phyloP scores from a whole-genome alignment of 1,284 basidiomycete genomes.

The Irpex sp. region DNA sequence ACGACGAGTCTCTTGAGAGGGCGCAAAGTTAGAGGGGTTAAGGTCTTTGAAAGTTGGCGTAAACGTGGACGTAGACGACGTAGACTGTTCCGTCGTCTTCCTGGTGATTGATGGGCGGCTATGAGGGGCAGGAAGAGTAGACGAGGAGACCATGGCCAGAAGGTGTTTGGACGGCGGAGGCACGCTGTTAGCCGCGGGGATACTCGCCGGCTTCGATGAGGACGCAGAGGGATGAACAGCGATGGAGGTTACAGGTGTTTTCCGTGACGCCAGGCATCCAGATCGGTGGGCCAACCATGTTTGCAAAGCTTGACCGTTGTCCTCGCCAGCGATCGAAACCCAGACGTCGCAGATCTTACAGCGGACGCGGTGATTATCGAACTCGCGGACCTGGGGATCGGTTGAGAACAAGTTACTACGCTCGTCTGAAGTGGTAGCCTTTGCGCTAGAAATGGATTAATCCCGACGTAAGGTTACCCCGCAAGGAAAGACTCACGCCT shows the following conservation, averaged over 20 bases:
- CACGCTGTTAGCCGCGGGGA: slow-evolving; percentile 25
- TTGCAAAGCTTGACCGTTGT: slow-evolving; percentile 24
- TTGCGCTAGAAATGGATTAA: slow-evolving; percentile 1
- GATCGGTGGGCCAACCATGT: slow-evolving; percentile 31
- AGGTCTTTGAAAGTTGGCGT: slow-evolving; percentile 46
- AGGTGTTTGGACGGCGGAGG: slow-evolving; percentile 33
- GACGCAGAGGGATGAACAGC: slow-evolving; percentile 12
- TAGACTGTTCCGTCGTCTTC: slow-evolving; percentile 13
- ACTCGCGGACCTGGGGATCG: slow-evolving; percentile 65
- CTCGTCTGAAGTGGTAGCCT: slow-evolving; percentile 35
- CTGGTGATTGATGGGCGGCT: slow-evolving; percentile 7
- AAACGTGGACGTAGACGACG: slow-evolving; percentile 16
- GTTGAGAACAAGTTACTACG: slow-evolving; percentile 52
- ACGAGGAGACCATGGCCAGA: slow-evolving; percentile 30
- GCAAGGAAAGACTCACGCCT: slow-evolving; percentile 41
- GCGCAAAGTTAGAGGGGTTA: slow-evolving; percentile 42
- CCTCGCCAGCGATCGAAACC: slow-evolving; percentile 40
- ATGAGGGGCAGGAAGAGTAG: slow-evolving; percentile 22
- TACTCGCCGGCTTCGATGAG: slow-evolving; percentile 7
- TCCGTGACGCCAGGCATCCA: slow-evolving; percentile 22
- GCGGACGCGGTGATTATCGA: slow-evolving; percentile 64
- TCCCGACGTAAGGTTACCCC: neutral
- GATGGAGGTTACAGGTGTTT: slow-evolving; percentile 8
- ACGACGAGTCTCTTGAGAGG: slow-evolving; percentile 58
- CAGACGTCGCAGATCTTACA: slow-evolving; percentile 67